These are phyloP conservation scores for Capsicum rhomboideum DNA, from an alignment of 257 asterid species.

Conservation along the genomic window DNA sequence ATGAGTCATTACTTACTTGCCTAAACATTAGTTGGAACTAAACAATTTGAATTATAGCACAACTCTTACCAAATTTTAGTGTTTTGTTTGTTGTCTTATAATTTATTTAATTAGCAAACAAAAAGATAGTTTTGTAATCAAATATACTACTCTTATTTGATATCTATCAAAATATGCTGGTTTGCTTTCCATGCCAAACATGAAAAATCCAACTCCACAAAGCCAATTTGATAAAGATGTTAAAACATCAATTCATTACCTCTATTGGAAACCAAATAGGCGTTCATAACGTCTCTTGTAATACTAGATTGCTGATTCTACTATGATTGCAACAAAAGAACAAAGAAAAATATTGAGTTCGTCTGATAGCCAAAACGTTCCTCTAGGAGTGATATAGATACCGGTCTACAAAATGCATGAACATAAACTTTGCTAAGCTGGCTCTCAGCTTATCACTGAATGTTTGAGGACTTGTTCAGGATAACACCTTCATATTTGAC, in stretches of 20 bases:
- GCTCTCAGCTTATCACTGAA: slow-evolving; percentile 3
- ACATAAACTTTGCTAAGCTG: not conserved
- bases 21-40: not conserved
- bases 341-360: no score
- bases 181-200: no score
- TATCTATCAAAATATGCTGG: no score
- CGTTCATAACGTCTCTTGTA: not conserved
- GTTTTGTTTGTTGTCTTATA: no score
- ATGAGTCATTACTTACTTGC: not conserved
- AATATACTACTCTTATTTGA: no score
- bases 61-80: no score
- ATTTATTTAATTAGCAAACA: no score
- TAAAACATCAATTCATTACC: not conserved
- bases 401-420: slow-evolving; percentile 5
- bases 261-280: not conserved
- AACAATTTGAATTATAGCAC: no score
- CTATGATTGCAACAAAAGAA: not conserved
- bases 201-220: no score
- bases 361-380: slow-evolving; percentile 13
- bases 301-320: not conserved
- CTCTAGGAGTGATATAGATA: not conserved
- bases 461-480: slow-evolving; percentile 61
- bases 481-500: slow-evolving; percentile 75
- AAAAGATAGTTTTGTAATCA: no score
- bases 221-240: not conserved